Base-by-base conservation (phyloP, 306 rosid species). In the Quercus wislizeni region DNA sequence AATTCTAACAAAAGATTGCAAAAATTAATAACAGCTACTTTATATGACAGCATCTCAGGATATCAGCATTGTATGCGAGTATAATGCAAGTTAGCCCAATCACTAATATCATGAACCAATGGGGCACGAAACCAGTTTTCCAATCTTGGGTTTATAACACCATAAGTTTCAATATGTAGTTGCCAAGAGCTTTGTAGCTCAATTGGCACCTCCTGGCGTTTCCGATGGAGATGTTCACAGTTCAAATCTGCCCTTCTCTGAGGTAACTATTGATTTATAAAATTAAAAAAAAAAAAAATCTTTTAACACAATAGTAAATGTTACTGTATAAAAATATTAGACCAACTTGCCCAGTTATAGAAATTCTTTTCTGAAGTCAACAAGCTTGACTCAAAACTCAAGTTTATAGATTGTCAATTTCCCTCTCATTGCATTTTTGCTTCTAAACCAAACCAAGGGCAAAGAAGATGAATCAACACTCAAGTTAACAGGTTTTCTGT, bases 341-440 rank as follows among this genome's bases (percentile, higher is more conserved):
- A 73, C 43, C 73, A 78, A 27, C 64, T 73, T 73, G 55, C 75
- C 75, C 71, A 75, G 71, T 18, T 18, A 76, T 62, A 70, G 33
- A 70, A 67, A 78, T 76, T 76, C 69, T 64, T 65, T 84, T 80
- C 69, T 28, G 72, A 69, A 76, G 63, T 25, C 31, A 78, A 74
- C 43, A 69, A 75, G 78, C 55, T 72, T 77, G 74, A 75, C 12
- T 14, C 1, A 61, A 69, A 70, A 70, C 58, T 77, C 43, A 31
- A 31, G 12, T 27, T 55, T 35, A 8, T 56, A 3, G 14, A 25
- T 55, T 55, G 19, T 17, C 43, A 10, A 38, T 41, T 78, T 33
- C 41, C 25, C 9, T 43, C 43, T 25, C 17, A 58, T 17, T 10
- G 54, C 3, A 23, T 21, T 49, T 31, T 31, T 56, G 28, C 46